Base-by-base conservation (phyloP, 495 filamentous ascomycete genomes). In the Rusavskia elegans region DNA sequence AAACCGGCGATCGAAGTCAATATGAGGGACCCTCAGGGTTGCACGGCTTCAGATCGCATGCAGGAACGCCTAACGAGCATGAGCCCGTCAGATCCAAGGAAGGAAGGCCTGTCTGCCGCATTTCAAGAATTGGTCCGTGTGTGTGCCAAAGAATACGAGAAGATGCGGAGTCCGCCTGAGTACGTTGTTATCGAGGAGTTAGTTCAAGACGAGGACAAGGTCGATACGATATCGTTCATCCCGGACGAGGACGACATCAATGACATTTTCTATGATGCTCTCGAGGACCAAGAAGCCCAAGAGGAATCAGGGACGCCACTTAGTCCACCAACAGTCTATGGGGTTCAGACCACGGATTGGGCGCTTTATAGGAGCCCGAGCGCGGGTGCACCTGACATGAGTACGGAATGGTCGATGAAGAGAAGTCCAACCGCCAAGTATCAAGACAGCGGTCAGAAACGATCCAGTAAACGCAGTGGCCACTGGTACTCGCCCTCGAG, bases 1-100 rank as follows among this genome's bases (percentile, higher is more conserved):
- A 52, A 17, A 23, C 53, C 53, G 11, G 48, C 53, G 8, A 55
- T 55, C 37, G 49, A 55, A 19, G 29, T 49, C 40, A 36, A 44
- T 6, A 20, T 55, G 19, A 52, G 1, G 51, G 53, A 55, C 17
- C 11, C 20, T 8, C 48, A 52, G 41, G 53, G 53, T 11, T 29
- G 19, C 17, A 55, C 53, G 11, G 53, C 53, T 29, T 38, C 32
- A 32, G 38, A 46, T 21, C 38, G 25, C 7, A 50, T 55, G 53
- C 40, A 52, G 13, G 53, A 55, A 32, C 48, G 53, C 14, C 35
- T 51, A 25, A 16, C 5, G n/a, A 52, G 48, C 25, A 55, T 49
- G 38, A 32, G 39, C 16, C 17, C 38, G 13, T 25, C 30, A 19
- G 53, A 55, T 45, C 53, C 36, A 6, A 14, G 23, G n/a, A 51